Conservation (phyloP, 1,284 basidiomycete species). For the Pyrrhoderma lamaoense region DNA sequence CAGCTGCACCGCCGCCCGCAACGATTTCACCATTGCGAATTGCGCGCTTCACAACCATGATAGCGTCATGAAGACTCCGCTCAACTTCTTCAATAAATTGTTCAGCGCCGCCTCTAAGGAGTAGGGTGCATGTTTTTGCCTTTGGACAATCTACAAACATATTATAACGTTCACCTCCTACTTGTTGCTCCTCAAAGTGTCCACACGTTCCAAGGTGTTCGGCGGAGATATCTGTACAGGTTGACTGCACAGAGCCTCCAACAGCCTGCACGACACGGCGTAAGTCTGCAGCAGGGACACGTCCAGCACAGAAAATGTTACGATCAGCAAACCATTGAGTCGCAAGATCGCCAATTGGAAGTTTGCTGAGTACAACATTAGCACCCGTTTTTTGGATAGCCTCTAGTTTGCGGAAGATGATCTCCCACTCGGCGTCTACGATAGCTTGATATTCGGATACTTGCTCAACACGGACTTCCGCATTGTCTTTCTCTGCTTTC, state of each 20-base stretch:
- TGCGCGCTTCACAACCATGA: constrained; percentile 98
- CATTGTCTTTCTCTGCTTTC: constrained; percentile 99
- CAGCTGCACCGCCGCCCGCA: constrained; percentile 94
- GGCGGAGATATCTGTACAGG: constrained; percentile 85
- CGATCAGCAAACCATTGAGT: constrained; percentile 99
- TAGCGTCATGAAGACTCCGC: constrained; percentile 94
- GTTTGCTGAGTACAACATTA: constrained; percentile 95
- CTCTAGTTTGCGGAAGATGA: constrained; percentile 97
- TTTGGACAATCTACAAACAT: constrained; percentile 90
- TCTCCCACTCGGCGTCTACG: constrained; percentile 99
- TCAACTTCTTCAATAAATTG: constrained; percentile 99
- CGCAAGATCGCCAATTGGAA: constrained; percentile 97
- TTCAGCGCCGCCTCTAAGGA: constrained; percentile 94
- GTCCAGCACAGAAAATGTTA: constrained; percentile 98
- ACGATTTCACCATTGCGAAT: constrained; percentile 95
- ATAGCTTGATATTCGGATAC: constrained; percentile 99
- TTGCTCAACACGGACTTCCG: constrained; percentile 94
- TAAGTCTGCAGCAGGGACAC: constrained; percentile 87
- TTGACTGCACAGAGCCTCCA: constrained; percentile 92
- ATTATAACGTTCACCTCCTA: constrained; percentile 97
- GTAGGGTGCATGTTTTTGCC: constrained; percentile 96
- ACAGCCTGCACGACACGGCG: constrained; percentile 94
- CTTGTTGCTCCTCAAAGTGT: constrained; percentile 89
- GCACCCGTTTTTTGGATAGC: constrained; percentile 96
- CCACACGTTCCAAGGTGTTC: constrained; percentile 93